Evolutionary conservation across 2,329 filamentous ascomycete genomes (phyloP).

Genomic region (Colletotrichum scovillei): DNA sequence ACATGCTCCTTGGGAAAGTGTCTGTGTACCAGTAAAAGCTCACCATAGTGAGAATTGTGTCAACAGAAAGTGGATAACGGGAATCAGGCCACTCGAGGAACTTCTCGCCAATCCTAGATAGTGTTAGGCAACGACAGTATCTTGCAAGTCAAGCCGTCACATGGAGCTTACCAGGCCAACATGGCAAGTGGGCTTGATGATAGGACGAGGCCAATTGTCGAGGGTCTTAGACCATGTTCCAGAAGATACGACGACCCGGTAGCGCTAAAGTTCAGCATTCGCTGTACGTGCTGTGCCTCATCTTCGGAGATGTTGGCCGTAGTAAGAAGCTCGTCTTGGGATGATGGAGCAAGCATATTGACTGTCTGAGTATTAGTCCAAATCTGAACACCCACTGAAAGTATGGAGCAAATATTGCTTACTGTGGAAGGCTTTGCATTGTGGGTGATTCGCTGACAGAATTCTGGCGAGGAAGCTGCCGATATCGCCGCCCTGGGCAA

Average conservation of each 20-base stretch:
- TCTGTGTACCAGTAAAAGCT: conserved; percentile 67
- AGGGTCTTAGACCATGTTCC: conserved; percentile 64
- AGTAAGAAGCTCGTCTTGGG: not conserved
- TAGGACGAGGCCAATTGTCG: conserved; percentile 66
- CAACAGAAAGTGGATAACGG: conserved; percentile 46
- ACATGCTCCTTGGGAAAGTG: conserved; percentile 58
- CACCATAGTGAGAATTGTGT: conserved; percentile 60
- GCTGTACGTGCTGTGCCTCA: not conserved
- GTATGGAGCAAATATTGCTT: not conserved
- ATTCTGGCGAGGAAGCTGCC: conserved; percentile 57
- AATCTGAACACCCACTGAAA: not conserved
- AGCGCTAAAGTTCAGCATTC: not conserved
- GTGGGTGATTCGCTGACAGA: conserved; percentile 52
- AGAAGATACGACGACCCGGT: conserved; percentile 60
- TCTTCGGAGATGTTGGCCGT: not conserved
- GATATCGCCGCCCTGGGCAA: conserved; percentile 68
- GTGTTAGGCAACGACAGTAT: not conserved
- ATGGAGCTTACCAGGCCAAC: conserved; percentile 57
- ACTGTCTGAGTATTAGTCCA: not conserved
- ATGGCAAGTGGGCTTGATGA: conserved; percentile 65
- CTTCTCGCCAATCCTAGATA: conserved; percentile 66
- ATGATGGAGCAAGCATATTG: not conserved
- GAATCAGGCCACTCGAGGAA: conserved; percentile 64
- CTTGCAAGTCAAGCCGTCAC: not conserved
- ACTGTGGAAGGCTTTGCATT: conserved; percentile 57